Evolutionary conservation across 495 filamentous ascomycete species (phyloP), one percentile per base, ranked within the genome.

Genomic region (Haplographium delicatum): DNA sequence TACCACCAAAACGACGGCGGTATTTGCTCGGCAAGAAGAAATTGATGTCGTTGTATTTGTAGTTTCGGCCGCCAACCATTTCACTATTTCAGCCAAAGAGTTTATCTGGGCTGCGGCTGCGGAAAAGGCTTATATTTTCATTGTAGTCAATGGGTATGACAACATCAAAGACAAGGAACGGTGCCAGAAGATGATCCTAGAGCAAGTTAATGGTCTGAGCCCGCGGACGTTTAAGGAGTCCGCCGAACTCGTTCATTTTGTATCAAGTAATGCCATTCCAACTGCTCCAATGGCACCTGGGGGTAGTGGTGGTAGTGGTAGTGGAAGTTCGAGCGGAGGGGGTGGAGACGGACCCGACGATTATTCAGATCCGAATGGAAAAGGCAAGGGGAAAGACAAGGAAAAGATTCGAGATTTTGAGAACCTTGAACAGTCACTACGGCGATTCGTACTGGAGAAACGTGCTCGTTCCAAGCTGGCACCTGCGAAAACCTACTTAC

Each of bases 21-120:
- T 96, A 9, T 98, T 97, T 67, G 93, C 93, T 23, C 76, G 93
- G 31, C 91, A 98, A 66, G 93, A 97, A 64, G 93, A 98, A 67
- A 97, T 98, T 50, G 93, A 98, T 66, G 93, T 98, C 4, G 94
- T 98, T 18, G 93, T 98, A 1, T 98, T 97, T 53, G 93, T 98
- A 20, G 94, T 98, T 9, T 95, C 89, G 26, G 93, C 94, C 11
- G 90, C 89, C 31, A 97, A 98, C 59, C 94, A 96, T 65, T 97
- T 98, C 65, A 98, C 93, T 1, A 79, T 90, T 41, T 93, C 91
- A 3, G 91, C 94, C 9, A 96, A 89, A 63, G 90, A 98, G 54
- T 98, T 98, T 63, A 96, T 98, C 53, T 82, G 87, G 71, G 91
- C 91, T 47, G 93, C 93, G 8, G 94, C 93, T 11, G 81, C 89